These are phyloP conservation scores for Pisolithus marmoratus DNA, from an alignment of 768 basidiomycete genomes.

Conservation along the genomic window DNA sequence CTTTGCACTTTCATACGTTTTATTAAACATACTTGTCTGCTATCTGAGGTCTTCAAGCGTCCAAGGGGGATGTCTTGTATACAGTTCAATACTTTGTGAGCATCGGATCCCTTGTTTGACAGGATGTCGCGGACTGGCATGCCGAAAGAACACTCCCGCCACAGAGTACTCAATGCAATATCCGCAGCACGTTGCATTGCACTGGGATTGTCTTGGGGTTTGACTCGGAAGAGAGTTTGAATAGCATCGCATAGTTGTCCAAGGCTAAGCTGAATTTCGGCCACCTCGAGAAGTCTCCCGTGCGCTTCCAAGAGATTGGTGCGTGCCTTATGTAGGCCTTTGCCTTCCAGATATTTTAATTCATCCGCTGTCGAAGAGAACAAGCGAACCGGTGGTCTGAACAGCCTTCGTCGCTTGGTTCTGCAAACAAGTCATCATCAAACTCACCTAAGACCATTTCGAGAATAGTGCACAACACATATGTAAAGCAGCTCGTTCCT, in stretches of 20 bases:
- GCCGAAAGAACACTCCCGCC: constrained; percentile 41
- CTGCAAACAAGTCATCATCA: background rate
- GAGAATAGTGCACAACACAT: background rate
- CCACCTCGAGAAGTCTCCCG: constrained; percentile 43
- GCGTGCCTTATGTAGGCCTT: constrained; percentile 45
- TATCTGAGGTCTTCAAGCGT: constrained; percentile 1
- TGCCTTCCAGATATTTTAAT: constrained; percentile 53
- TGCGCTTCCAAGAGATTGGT: constrained; percentile 39
- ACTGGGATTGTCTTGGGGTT: constrained; percentile 17
- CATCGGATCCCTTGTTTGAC: background rate
- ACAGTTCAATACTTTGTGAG: constrained; percentile 12
- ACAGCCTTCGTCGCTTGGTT: background rate
- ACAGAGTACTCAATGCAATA: constrained; percentile 39
- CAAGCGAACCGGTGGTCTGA: constrained; percentile 42
- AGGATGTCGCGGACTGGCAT: background rate
- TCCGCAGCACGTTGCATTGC: constrained; percentile 32
- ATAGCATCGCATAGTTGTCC: constrained; percentile 45
- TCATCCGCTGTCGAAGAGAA: constrained; percentile 50
- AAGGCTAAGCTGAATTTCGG: constrained; percentile 43
- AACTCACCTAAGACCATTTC: background rate
- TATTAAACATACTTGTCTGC: background rate
- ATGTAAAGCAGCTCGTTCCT: background rate
- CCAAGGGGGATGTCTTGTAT: constrained; percentile 18
- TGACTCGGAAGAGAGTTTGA: constrained; percentile 34
- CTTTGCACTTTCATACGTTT: background rate